These are phyloP conservation scores for Fonsecaea multimorphosa DNA, from an alignment of 2,329 filamentous ascomycete genomes.

Conservation along the genomic window DNA sequence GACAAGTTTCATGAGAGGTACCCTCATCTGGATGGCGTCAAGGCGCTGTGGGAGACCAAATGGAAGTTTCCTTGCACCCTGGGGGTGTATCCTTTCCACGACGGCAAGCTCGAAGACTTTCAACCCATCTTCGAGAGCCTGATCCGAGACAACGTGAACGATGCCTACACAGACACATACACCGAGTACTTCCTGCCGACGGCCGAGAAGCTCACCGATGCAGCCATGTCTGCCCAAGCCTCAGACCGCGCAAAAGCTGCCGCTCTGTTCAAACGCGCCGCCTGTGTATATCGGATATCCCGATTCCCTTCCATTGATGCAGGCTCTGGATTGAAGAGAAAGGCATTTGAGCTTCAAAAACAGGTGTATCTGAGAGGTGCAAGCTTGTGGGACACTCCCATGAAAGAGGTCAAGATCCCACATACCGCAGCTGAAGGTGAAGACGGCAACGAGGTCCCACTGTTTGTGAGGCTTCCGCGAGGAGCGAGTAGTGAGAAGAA, in stretches of 20 bases:
- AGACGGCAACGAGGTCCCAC: slow-evolving; percentile 47
- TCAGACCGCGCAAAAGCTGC: slow-evolving; percentile 59
- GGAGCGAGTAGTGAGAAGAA: slow-evolving; percentile 41
- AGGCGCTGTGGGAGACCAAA: slow-evolving; percentile 74
- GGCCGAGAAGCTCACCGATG: slow-evolving; percentile 61
- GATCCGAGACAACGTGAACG: slow-evolving; percentile 65
- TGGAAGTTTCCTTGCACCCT: slow-evolving; percentile 71
- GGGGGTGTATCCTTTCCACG: slow-evolving; percentile 76
- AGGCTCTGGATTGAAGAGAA: slow-evolving; percentile 57
- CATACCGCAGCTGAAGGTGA: slow-evolving; percentile 46
- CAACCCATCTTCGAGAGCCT: slow-evolving; percentile 69
- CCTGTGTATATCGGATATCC: slow-evolving; percentile 72
- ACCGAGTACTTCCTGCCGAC: slow-evolving; percentile 67
- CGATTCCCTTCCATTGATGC: slow-evolving; percentile 62
- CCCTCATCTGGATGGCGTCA: slow-evolving; percentile 49
- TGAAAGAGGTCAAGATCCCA: slow-evolving; percentile 49
- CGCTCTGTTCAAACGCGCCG: slow-evolving; percentile 72
- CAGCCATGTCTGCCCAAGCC: slow-evolving; percentile 58
- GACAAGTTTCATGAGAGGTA: slow-evolving; percentile 37
- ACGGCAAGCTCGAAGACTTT: slow-evolving; percentile 71
- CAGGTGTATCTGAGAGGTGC: slow-evolving; percentile 65
- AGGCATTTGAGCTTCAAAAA: slow-evolving; percentile 71
- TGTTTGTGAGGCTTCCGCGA: slow-evolving; percentile 48
- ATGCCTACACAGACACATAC: slow-evolving; percentile 69
- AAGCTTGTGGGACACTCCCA: slow-evolving; percentile 55